Base-by-base conservation (phyloP, 2,329 filamentous ascomycete species). In the Neofusicoccum ribis region DNA sequence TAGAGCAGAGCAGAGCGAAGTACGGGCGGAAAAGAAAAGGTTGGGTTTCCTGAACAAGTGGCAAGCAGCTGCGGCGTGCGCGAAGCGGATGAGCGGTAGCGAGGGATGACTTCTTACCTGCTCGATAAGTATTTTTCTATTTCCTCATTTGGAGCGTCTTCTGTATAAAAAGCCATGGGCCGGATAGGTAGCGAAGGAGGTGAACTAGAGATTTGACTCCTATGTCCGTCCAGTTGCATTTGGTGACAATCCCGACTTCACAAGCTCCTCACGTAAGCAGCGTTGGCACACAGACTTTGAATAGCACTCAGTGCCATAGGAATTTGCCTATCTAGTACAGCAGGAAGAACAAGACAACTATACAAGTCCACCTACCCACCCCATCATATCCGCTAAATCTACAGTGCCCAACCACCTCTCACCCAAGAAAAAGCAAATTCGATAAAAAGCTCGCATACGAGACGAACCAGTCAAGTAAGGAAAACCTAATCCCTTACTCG, bases 401-500 rank as follows among this genome's bases (percentile, higher is more conserved):
- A 46, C 44, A 60, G 5, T 31, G 27, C 27, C 27, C 27, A 7
- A 41, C 43, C 27, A 23, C 34, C 36, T 7, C 52, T 15, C 12
- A 34, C 3, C 27, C 39, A 44, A 9, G 12, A 17, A 17, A 44
- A 44, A 44, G 14, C 36, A 41, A 31, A 41, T 43, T 27, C 17
- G 39, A 12, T 36, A 43, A 17, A 31, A 39, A 44, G 23, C n/a
- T 20, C 50, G 36, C n/a, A 5, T 17, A 39, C 31, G 17, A 17
- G 5, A 20, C 17, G 50, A 23, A 20, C 49, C 27, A 3, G 7
- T 14, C 50, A 20, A 15, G n/a, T 15, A 54, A 37, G 36, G 27
- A 31, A 31, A 31, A 31, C 5, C 5, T 1, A 5, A 31, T 31
- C 27, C 5, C 5, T 31, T 65, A 77, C 70, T 79, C 77, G 5